Evolutionary conservation across 768 basidiomycete species (phyloP), one percentile per base, ranked within the genome.

Genomic region (Tephrocybe sp.): DNA sequence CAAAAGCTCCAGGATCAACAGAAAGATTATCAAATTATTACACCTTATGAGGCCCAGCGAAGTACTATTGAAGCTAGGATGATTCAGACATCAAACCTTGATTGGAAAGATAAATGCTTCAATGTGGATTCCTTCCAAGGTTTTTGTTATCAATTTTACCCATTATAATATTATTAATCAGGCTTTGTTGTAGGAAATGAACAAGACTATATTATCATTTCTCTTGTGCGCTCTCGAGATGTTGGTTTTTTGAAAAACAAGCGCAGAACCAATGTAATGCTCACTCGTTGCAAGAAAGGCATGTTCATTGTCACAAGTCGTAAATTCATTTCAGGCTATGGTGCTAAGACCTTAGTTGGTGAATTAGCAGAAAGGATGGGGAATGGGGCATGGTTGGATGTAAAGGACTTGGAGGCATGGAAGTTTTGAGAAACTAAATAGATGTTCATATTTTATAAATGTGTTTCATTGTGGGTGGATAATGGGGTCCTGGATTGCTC

Each of bases 101-200:
- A 69, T 2, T 88, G 84, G 84, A 68, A 73, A 27, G 77, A 91
- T 57, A 90, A 77, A 48, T 84, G 83, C 58, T 91, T 89, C 64
- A 91, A 86, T 77, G 86, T 91, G 50, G 89, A 91, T 62, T 85
- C 88, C 8, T 91, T 91, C 53, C 89, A 91, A 80, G 88, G 89
- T 86, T 37, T 45, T 24, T 51, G 13, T 41, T 46, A 27, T 44
- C 51, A 50, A 49, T 42, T 33, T 52, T 37, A 47, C 52, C n/a
- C 45, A 25, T 50, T 27, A 44, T 42, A 27, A 30, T 42, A 33
- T 44, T 21, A 1, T 7, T 18, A 25, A 44, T 42, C 23, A 42
- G 18, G 36, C 45, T 45, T 19, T 18, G 54, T 13, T 46, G 23
- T 54, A 91, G 91, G 90, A 10, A 91, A 92, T 74, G 91, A 93